A percentile compares a stretch with the other conserved stretches of the same genome.
phyloP scores from a whole-genome alignment of 768 basidiomycete species.

The Rhizopogon sp. region DNA sequence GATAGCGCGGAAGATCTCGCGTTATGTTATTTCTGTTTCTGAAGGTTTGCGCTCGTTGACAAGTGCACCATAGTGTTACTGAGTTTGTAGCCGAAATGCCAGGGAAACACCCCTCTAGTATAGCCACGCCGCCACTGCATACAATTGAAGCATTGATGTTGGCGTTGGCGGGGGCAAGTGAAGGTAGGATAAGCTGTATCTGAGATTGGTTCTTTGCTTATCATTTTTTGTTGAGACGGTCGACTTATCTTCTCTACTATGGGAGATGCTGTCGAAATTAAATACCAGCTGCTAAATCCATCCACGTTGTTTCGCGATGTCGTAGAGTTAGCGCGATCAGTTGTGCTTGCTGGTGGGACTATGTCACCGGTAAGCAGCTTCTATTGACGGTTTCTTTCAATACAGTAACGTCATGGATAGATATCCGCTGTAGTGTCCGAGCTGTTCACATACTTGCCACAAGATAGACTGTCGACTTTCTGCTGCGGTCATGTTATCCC shows the following conservation, averaged over 20 bases:
- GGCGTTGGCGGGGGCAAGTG: slow-evolving; percentile 71
- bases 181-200: slow-evolving; percentile 39
- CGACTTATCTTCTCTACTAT: slow-evolving; percentile 58
- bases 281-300: slow-evolving; percentile 92
- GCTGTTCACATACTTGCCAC: slow-evolving; percentile 63
- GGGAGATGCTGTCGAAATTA: slow-evolving; percentile 53
- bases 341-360: slow-evolving; percentile 94
- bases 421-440: slow-evolving; percentile 84
- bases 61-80: background rate
- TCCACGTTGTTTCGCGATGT: slow-evolving; percentile 83
- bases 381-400: background rate
- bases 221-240: slow-evolving; percentile 50
- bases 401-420: slow-evolving; percentile 33
- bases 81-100: slow-evolving; percentile 6
- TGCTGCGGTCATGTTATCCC: slow-evolving; percentile 95
- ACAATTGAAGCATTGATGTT: slow-evolving; percentile 74
- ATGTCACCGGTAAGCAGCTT: slow-evolving; percentile 83
- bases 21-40: slow-evolving; percentile 66
- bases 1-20: slow-evolving; percentile 79
- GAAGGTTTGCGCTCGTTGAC: slow-evolving; percentile 14
- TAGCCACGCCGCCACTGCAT: slow-evolving; percentile 71
- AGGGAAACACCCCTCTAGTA: slow-evolving; percentile 13
- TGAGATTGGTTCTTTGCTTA: background rate
- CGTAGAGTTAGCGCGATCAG: slow-evolving; percentile 70
- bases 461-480: slow-evolving; percentile 66